Base-by-base conservation (phyloP, 257 asterid genomes). In the Solanum microdontum region DNA sequence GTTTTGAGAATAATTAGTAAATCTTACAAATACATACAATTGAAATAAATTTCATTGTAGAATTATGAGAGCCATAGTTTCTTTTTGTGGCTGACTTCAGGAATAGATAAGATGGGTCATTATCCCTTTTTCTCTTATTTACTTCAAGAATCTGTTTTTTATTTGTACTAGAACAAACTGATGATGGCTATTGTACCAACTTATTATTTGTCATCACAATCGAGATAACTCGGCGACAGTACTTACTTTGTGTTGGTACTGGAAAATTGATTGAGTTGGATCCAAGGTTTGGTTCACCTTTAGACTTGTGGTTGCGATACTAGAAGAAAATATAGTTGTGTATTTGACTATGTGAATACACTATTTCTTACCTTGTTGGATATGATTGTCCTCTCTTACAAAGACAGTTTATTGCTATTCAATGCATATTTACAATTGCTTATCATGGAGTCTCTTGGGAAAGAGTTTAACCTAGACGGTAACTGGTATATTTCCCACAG, bases 381-480 rank as follows among this genome's bases (percentile, higher is more conserved):
- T 43, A 43, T 43, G 51, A 43, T 43, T 43, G 51, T 43, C 90
- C 99, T 97, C 88, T 99, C 99, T 36, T 97, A 97, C 93, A 97
- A 94, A 95, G 99, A 97, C 90, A 97, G 99, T 90, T 90, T 97
- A 33, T 91, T 97, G 87, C 90, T 97, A 91, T 96, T 97, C 88
- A 97, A 99, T 93, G 94, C 99, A 87, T 97, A 97, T 87, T 89
- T 96, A 88, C 99, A 97, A 92, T 98, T 94, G 92, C 95, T 97
- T 90, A 98, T 97, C 90, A 97, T 97, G 99, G 98, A 96, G 93
- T 97, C 99, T 82, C 96, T 97, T 45, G 99, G 99, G 55, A 97
- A 97, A 91, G 99, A 97, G 92, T 96, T 96, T 90, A 99, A 97
- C 92, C 95, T 96, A 74, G 94, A 96, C 88, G 99, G 99, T 62